phyloP scores from a whole-genome alignment of 2,329 filamentous ascomycete species.

The Biscogniauxia mediterranea region DNA sequence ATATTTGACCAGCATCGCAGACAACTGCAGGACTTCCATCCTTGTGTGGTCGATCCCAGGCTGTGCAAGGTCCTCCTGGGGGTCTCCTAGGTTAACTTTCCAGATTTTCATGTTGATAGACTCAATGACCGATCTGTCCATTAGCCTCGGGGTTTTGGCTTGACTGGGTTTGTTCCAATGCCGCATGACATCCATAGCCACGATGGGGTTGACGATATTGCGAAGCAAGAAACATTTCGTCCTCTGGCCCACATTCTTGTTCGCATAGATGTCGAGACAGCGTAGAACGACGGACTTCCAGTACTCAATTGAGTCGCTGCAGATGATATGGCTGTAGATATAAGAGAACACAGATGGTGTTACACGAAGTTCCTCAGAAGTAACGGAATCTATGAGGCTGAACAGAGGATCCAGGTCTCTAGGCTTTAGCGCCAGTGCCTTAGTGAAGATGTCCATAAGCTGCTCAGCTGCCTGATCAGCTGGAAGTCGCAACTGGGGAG shows the following conservation, averaged over 20 bases:
- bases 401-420: slow-evolving; percentile 83
- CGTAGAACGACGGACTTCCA: slow-evolving; percentile 79
- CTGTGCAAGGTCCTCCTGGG: slow-evolving; percentile 78
- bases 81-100: slow-evolving; percentile 82
- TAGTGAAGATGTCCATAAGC: slow-evolving; percentile 79
- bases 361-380: slow-evolving; percentile 75
- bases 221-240: slow-evolving; percentile 91
- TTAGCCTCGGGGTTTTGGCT: slow-evolving; percentile 63
- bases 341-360: slow-evolving; percentile 76
- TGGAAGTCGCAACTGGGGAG: slow-evolving; percentile 72
- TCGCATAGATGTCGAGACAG: slow-evolving; percentile 83
- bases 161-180: slow-evolving; percentile 65
- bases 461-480: slow-evolving; percentile 89
- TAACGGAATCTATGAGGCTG: slow-evolving; percentile 78
- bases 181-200: slow-evolving; percentile 93
- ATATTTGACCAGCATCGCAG: slow-evolving; percentile 93
- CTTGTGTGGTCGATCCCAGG: slow-evolving; percentile 91
- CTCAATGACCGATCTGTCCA: slow-evolving; percentile 85
- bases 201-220: slow-evolving; percentile 90
- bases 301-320: slow-evolving; percentile 79
- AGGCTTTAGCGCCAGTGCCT: slow-evolving; percentile 71
- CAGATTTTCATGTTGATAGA: slow-evolving; percentile 90
- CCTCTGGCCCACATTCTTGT: slow-evolving; percentile 76
- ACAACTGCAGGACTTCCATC: slow-evolving; percentile 93
- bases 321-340: slow-evolving; percentile 83